phyloP scores from a whole-genome alignment of 495 filamentous ascomycete genomes.

The Neurospora sp. region DNA sequence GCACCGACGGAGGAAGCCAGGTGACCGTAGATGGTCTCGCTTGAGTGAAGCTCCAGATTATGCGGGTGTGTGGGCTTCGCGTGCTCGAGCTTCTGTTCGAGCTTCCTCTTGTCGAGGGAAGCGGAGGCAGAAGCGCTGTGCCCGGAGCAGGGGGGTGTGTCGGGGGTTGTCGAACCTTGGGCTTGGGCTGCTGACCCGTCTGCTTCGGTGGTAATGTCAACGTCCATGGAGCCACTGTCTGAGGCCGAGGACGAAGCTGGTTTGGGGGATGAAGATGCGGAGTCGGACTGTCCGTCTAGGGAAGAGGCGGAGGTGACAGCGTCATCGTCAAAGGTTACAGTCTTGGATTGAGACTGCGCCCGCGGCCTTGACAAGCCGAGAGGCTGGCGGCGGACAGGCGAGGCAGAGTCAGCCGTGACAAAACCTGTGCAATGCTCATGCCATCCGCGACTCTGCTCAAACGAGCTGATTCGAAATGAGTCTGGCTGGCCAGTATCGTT shows the following conservation, averaged over 20 bases:
- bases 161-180: slow-evolving; percentile 2
- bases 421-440: slow-evolving; percentile 27
- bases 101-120: neutral
- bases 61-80: slow-evolving; percentile 1
- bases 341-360: slow-evolving; percentile 4
- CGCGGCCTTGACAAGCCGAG: slow-evolving; percentile 5
- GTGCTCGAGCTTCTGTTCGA: slow-evolving; percentile 3
- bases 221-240: neutral
- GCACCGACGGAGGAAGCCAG: slow-evolving; percentile 15
- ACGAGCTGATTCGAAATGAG: slow-evolving; percentile 32
- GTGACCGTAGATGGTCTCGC: slow-evolving; percentile 9
- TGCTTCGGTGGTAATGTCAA: slow-evolving; percentile 1
- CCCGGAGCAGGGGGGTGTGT: slow-evolving; percentile 6
- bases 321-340: neutral
- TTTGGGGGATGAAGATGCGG: slow-evolving; percentile 4
- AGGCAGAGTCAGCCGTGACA: slow-evolving; percentile 21
- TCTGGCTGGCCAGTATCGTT: neutral
- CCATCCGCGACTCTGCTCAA: slow-evolving; percentile 20
- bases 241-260: slow-evolving; percentile 11
- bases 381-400: slow-evolving; percentile 11
- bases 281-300: slow-evolving; percentile 3
- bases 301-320: neutral
- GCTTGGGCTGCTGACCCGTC: neutral
- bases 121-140: neutral
- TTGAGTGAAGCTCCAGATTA: neutral